Conservation (phyloP, 805 yeast species). For the Zygotorulaspora chibaensis region DNA sequence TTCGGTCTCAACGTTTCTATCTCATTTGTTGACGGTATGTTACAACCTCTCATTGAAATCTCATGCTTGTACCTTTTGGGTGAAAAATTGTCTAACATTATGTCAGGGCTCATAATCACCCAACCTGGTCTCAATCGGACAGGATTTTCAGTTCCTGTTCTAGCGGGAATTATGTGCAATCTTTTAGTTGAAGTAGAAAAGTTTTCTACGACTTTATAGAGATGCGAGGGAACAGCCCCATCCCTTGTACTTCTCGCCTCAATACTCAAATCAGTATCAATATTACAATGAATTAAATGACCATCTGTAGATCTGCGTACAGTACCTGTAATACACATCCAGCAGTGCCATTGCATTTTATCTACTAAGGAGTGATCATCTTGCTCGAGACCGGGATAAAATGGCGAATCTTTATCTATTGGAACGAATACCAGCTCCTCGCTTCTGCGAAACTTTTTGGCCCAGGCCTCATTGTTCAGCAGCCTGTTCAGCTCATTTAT, state of each 20-base stretch:
- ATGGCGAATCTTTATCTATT: constrained; percentile 57
- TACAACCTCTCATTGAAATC: constrained; percentile 43
- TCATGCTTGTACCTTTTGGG: constrained; percentile 44
- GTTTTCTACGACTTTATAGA: constrained; percentile 82
- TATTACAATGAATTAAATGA: constrained; percentile 84
- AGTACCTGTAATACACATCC: constrained; percentile 97
- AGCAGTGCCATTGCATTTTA: constrained; percentile 90
- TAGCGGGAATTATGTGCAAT: constrained; percentile 77
- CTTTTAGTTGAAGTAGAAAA: constrained; percentile 79
- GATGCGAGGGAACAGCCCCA: constrained; percentile 63
- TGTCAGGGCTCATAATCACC: constrained; percentile 86
- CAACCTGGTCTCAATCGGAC: constrained; percentile 77
- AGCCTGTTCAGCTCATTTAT: constrained; percentile 57
- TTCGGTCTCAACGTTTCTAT: constrained; percentile 81
- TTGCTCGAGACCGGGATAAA: constrained; percentile 54
- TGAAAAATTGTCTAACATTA: constrained; percentile 64
- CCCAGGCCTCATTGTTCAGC: constrained; percentile 51
- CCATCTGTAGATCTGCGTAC: constrained; percentile 80
- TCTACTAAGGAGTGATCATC: constrained; percentile 51
- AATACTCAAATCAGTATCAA: constrained; percentile 81
- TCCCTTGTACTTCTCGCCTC: constrained; percentile 45
- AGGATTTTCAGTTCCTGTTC: constrained; percentile 60
- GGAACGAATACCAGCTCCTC: constrained; percentile 86
- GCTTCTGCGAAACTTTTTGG: constrained; percentile 74
- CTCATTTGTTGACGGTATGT: constrained; percentile 64